These are phyloP conservation scores for Yamadazyma philogaea DNA, from an alignment of 805 yeast genomes.

Conservation along the genomic window DNA sequence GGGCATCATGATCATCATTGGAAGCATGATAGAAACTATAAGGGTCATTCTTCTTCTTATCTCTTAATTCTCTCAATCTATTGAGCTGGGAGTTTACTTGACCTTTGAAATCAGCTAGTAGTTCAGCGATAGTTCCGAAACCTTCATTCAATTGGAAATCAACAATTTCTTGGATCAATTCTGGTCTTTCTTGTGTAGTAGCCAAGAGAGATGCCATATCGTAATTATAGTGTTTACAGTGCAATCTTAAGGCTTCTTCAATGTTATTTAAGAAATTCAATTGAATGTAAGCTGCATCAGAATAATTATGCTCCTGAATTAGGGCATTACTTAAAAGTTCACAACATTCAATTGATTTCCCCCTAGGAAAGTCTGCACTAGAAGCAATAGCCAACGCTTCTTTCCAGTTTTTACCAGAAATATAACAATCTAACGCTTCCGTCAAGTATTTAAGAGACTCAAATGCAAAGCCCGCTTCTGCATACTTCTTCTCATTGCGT, in stretches of 20 bases:
- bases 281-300: constrained; percentile 79
- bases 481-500: constrained; percentile 52
- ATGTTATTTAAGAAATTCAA: constrained; percentile 57
- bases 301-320: constrained; percentile 66
- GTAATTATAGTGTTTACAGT: constrained; percentile 71
- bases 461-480: constrained; percentile 76
- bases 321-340: constrained; percentile 58
- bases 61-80: constrained; percentile 80
- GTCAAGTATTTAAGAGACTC: constrained; percentile 60
- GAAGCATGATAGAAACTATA: constrained; percentile 73
- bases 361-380: constrained; percentile 30
- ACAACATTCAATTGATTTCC: constrained; percentile 45
- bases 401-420: constrained; percentile 73
- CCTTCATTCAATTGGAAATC: constrained; percentile 82
- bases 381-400: constrained; percentile 71
- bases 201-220: constrained; percentile 75
- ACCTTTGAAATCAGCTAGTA: constrained; percentile 87
- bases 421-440: constrained; percentile 68
- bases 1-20: constrained; percentile 59
- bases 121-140: constrained; percentile 81
- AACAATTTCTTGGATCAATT: constrained; percentile 54
- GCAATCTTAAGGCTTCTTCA: constrained; percentile 60
- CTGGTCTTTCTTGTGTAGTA: constrained; percentile 37
- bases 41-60: constrained; percentile 81
- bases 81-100: constrained; percentile 81